Percentiles rank a stretch among this genome's conserved stretches.
These are phyloP conservation scores for Psidium guajava DNA, from an alignment of 345 rosid genomes.

Conservation along the genomic window DNA sequence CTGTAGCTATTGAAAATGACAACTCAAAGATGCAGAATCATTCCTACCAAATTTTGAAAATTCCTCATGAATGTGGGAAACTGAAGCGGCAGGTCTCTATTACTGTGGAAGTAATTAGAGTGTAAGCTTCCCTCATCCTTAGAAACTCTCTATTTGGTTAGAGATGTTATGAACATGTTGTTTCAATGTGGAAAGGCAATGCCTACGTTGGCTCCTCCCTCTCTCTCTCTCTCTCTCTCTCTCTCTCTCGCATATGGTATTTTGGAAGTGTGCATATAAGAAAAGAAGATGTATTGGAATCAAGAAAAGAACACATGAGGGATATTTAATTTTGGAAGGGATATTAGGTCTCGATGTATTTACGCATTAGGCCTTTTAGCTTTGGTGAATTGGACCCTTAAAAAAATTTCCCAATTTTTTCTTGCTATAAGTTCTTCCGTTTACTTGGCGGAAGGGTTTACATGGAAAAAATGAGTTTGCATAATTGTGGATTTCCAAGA, in stretches of 20 bases:
- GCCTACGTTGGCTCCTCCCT: not conserved
- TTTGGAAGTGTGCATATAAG: not conserved
- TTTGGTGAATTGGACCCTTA: not conserved
- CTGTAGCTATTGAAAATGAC: not conserved
- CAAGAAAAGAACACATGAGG: not conserved
- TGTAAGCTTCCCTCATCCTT: not conserved
- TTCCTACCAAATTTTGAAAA: not conserved
- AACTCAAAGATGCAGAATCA: not conserved
- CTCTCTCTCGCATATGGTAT: not conserved
- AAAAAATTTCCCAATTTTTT: not conserved
- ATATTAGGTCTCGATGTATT: not conserved
- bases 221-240: not conserved
- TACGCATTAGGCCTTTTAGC: not conserved
- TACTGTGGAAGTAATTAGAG: not conserved
- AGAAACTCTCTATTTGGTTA: not conserved
- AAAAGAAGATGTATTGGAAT: not conserved
- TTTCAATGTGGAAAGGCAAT: not conserved
- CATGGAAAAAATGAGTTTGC: not conserved
- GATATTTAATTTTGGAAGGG: not conserved
- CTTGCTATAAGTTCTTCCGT: not conserved
- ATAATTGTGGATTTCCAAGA: not conserved
- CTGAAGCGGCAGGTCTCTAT: not conserved
- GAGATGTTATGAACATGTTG: not conserved
- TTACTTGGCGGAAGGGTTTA: not conserved
- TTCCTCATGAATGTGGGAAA: not conserved